These are phyloP conservation scores for Chrysoporthe deuterocubensis DNA, from an alignment of 2,329 filamentous ascomycete species.

Conservation along the genomic window DNA sequence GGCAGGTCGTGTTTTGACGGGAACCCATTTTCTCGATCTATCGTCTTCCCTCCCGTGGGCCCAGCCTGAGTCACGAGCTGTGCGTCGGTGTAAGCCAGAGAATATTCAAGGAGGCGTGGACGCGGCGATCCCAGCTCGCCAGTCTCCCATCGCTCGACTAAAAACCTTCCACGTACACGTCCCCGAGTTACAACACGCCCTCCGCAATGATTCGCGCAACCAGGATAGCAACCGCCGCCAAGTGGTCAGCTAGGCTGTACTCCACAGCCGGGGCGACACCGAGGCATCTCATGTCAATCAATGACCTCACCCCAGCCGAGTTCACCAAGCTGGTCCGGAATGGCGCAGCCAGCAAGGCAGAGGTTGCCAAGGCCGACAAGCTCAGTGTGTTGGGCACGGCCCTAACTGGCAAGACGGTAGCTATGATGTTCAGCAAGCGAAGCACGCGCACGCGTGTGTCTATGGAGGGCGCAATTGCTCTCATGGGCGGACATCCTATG, in stretches of 20 bases:
- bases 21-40: neutral
- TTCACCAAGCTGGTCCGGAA: slow-evolving; percentile 82
- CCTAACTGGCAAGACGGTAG: slow-evolving; percentile 78
- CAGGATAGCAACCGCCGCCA: slow-evolving; percentile 32
- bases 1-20: neutral
- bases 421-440: slow-evolving; percentile 96
- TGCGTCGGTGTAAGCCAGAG: slow-evolving; percentile 1
- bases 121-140: too few species aligned
- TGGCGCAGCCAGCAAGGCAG: slow-evolving; percentile 75
- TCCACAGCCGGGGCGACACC: slow-evolving; percentile 50
- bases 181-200: neutral
- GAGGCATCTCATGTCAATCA: slow-evolving; percentile 90
- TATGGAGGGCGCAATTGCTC: slow-evolving; percentile 86
- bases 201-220: slow-evolving; percentile 32
- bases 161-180: neutral
- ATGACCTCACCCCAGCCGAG: slow-evolving; percentile 79
- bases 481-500: slow-evolving; percentile 92
- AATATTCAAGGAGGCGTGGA: neutral
- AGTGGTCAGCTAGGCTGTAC: slow-evolving; percentile 49
- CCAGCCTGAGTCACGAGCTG: neutral
- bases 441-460: slow-evolving; percentile 93
- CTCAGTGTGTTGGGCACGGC: slow-evolving; percentile 63
- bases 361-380: slow-evolving; percentile 71
- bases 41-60: neutral
- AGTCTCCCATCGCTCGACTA: neutral